These are phyloP conservation scores for Lecanosticta acicola DNA, from an alignment of 2,329 filamentous ascomycete genomes.

Conservation along the genomic window DNA sequence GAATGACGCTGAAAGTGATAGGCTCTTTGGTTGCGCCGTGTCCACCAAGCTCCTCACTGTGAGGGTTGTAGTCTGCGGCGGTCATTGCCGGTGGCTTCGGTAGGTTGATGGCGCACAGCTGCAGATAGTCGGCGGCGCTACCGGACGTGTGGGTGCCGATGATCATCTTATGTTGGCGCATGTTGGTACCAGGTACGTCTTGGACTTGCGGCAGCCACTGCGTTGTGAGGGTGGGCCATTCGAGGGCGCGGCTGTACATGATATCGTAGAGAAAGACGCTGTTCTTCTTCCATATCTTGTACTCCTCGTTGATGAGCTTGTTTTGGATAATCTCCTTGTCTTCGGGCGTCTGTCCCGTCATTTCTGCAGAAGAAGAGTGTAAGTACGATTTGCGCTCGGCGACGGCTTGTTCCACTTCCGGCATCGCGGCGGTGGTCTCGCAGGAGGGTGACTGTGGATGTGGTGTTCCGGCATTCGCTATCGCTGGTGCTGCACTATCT, in stretches of 20 bases:
- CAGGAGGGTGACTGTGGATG: background rate
- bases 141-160: constrained; percentile 93
- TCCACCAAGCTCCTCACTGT: constrained; percentile 87
- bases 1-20: constrained; percentile 84
- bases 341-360: constrained; percentile 13
- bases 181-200: constrained; percentile 76
- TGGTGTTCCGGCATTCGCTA: too few relatives aligned
- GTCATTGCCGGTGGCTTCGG: constrained; percentile 71
- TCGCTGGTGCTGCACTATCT: too few relatives aligned
- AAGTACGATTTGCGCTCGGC: too few relatives aligned
- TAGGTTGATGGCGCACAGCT: constrained; percentile 90
- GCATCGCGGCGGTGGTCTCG: too few relatives aligned
- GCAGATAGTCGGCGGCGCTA: constrained; percentile 79
- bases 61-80: constrained; percentile 81
- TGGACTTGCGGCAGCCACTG: constrained; percentile 98
- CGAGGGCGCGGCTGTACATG: constrained; percentile 87
- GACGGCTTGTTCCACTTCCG: too few relatives aligned
- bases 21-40: constrained; percentile 73
- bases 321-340: constrained; percentile 52
- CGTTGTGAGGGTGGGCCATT: constrained; percentile 94
- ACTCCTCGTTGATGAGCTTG: constrained; percentile 96
- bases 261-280: constrained; percentile 97
- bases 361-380: constrained; percentile 10
- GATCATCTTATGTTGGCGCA: constrained; percentile 79
- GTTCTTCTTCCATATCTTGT: constrained; percentile 99